Evolutionary conservation across 495 filamentous ascomycete species (phyloP).

Genomic region (Stereocaulon alpinum): DNA sequence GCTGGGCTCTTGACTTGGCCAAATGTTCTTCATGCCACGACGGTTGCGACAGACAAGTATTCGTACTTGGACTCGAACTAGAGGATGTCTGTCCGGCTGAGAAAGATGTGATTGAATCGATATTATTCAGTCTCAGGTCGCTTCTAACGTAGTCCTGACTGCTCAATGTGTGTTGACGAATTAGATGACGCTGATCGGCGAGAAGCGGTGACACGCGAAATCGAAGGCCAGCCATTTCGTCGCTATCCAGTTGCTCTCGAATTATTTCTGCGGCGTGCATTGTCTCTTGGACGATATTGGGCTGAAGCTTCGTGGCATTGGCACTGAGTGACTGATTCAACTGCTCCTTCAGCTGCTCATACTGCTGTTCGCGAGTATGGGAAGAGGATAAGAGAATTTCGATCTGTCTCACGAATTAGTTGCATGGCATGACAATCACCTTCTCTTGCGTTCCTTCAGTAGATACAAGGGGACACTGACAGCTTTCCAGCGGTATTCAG

Average conservation of each 20-base stretch:
- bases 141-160: neutral
- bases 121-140: neutral
- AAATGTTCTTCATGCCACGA: neutral
- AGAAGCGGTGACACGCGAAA: neutral
- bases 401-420: neutral
- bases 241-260: neutral
- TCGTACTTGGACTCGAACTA: neutral
- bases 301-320: neutral
- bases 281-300: neutral
- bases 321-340: neutral
- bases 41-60: neutral
- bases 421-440: too few species aligned
- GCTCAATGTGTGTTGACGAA: neutral
- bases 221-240: neutral
- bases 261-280: neutral
- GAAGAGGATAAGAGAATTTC: neutral
- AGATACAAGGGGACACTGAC: neutral
- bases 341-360: neutral
- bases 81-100: neutral
- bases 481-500: conserved; percentile 14
- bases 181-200: neutral
- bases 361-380: neutral
- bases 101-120: neutral
- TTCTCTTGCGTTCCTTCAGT: too few species aligned
- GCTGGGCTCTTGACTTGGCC: neutral